These are phyloP conservation scores for Metschnikowia anglica DNA, from an alignment of 805 yeast genomes.

Conservation along the genomic window DNA sequence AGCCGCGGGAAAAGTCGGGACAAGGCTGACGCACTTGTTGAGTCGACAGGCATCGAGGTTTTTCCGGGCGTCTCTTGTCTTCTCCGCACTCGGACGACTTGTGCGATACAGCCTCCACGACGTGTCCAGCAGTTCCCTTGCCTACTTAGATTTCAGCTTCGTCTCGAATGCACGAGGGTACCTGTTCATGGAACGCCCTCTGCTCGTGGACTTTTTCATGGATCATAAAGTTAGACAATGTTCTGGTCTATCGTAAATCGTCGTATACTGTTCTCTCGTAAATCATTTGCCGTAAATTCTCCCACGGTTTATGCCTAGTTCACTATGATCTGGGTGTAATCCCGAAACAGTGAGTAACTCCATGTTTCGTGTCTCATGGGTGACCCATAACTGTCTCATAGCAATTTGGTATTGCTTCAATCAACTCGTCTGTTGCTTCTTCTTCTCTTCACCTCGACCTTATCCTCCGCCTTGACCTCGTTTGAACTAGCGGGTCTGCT, in stretches of 20 bases:
- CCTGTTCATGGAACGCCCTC: no score
- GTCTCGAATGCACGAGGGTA: no score
- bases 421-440: not conserved
- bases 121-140: no score
- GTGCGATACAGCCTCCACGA: not conserved
- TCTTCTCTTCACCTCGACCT: not conserved
- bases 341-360: no score
- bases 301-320: not conserved
- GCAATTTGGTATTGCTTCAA: not conserved
- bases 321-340: no score
- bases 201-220: no score
- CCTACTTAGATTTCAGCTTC: no score
- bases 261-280: no score
- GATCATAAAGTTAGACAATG: no score
- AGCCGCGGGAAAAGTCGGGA: conserved; percentile 10
- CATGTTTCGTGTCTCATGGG: no score
- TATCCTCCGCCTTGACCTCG: not conserved
- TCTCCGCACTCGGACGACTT: conserved; percentile 9
- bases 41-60: conserved; percentile 4
- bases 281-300: not conserved
- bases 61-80: conserved; percentile 2
- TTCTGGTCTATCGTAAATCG: no score
- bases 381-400: no score
- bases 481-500: not conserved
- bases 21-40: not conserved